Base-by-base conservation (phyloP, 2,329 filamentous ascomycete genomes). In the Beauveria sp. region DNA sequence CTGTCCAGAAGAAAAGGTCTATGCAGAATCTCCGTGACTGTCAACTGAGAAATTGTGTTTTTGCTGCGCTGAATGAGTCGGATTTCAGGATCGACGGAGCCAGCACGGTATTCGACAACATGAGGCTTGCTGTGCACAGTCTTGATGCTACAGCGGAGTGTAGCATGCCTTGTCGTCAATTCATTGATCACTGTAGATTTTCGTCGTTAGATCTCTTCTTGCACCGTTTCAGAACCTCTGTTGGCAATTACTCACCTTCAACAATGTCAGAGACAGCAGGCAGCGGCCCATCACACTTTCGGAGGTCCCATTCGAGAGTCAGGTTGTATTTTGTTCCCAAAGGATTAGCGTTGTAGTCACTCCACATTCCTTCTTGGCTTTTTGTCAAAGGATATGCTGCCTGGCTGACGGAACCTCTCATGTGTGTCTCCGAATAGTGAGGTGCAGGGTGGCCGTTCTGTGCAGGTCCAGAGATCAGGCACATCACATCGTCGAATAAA, bases 311-410 rank as follows among this genome's bases (percentile, higher is more conserved):
- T 48, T 63, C 62, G 16, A 63, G 24, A 14, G 62, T 63, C 24
- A 63, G 55, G 28, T 63, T 61, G 37, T 63, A 63, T 41, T 63
- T 62, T 52, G 62, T 63, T 40, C 62, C 55, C 34, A 24, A 20
- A 2, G 62, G 59, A 22, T 56, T 55, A 10, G 40, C 51, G 18
- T 59, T 55, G 5, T 58, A 63, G 44, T 63, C 62, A 18, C 44
- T 30, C 62, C 62, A 63, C 54, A 63, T 62, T 24, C 55, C 62
- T n/a, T 59, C 59, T 47, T 63, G 62, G 10, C 62, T 62, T 52
- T 62, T 63, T 16, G 62, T 60, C 41, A 63, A 43, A 14, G 62
- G 59, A 20, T 55, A 63, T 26, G 56, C 47, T 50, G 47, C 47
- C 8, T 50, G 24, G 16, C 47, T 2, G 28, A 50, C 18, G 24